Conservation (phyloP, 768 basidiomycete species). For the Tubosaeta sp. region DNA sequence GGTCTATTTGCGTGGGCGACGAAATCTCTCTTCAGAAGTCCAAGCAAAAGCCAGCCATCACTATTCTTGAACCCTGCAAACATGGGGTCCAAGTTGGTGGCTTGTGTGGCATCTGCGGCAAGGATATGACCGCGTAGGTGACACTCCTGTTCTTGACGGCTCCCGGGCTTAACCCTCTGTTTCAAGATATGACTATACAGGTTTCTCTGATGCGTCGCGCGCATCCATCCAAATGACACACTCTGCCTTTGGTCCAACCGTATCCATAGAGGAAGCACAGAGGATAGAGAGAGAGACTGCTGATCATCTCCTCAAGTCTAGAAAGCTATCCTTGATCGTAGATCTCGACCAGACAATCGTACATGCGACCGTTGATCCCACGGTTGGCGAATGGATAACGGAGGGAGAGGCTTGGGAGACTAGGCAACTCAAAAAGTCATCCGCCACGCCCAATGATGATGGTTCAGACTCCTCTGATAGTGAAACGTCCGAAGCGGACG, state of each 20-base stretch:
- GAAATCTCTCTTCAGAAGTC: slow-evolving; percentile 57
- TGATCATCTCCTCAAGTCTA: slow-evolving; percentile 64
- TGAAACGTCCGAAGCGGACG: slow-evolving; percentile 43
- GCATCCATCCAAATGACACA: slow-evolving; percentile 95
- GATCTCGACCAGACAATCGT: slow-evolving; percentile 99
- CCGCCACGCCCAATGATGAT: slow-evolving; percentile 28
- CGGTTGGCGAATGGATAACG: slow-evolving; percentile 94
- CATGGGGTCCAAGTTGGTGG: slow-evolving; percentile 92
- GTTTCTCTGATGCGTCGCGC: slow-evolving; percentile 80
- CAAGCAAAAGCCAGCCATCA: slow-evolving; percentile 55
- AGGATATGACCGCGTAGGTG: slow-evolving; percentile 86
- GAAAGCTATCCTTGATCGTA: slow-evolving; percentile 91
- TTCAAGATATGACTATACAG: slow-evolving; percentile 75
- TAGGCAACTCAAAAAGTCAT: slow-evolving; percentile 43
- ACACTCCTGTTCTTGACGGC: slow-evolving; percentile 2
- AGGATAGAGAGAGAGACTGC: slow-evolving; percentile 83
- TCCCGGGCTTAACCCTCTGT: slow-evolving; percentile 10
- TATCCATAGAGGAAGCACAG: slow-evolving; percentile 89
- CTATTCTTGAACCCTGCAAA: slow-evolving; percentile 88
- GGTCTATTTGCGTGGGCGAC: slow-evolving; percentile 67
- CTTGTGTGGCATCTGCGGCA: slow-evolving; percentile 90
- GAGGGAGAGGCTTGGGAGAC: slow-evolving; percentile 82
- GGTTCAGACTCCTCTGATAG: slow-evolving; percentile 37
- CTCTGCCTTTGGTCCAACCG: slow-evolving; percentile 84
- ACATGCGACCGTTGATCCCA: slow-evolving; percentile 97